phyloP scores from a whole-genome alignment of 768 basidiomycete genomes.

The Xerocomus spinulosus region DNA sequence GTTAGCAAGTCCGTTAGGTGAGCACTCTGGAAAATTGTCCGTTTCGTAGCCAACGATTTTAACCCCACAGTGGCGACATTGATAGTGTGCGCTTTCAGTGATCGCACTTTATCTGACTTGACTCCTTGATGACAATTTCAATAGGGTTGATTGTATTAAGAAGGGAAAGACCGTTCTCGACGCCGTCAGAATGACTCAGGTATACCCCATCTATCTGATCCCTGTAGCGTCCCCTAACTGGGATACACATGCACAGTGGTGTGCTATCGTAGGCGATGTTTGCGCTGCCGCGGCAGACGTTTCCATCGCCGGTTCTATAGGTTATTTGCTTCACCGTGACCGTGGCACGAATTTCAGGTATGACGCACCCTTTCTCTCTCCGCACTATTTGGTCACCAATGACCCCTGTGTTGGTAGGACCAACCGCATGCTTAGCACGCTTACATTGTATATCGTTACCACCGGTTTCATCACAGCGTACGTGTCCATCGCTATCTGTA shows the following conservation, averaged over 20 bases:
- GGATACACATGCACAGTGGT: background rate
- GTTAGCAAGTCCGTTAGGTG: conserved; percentile 1
- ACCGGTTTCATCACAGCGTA: conserved; percentile 1
- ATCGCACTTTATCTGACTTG: background rate
- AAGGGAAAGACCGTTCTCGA: background rate
- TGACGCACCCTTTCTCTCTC: background rate
- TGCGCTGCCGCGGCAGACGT: background rate
- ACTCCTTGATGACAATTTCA: background rate
- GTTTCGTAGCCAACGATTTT: background rate
- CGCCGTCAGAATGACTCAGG: background rate
- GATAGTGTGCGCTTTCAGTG: background rate
- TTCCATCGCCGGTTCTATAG: background rate
- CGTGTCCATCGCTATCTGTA: background rate
- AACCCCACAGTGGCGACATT: background rate
- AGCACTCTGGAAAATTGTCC: background rate
- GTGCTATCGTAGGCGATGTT: background rate
- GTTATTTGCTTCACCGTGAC: background rate
- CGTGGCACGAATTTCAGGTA: background rate
- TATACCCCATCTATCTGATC: background rate
- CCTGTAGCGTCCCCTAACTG: background rate
- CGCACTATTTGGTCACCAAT: background rate
- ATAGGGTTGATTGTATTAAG: background rate
- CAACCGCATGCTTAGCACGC: background rate
- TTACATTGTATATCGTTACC: background rate
- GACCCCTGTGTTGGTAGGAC: background rate